A percentile compares a stretch with the other conserved stretches of the same genome.
These are phyloP conservation scores for Hawksworthiomyces lignivorus DNA, from an alignment of 2,329 filamentous ascomycete genomes.

Conservation along the genomic window DNA sequence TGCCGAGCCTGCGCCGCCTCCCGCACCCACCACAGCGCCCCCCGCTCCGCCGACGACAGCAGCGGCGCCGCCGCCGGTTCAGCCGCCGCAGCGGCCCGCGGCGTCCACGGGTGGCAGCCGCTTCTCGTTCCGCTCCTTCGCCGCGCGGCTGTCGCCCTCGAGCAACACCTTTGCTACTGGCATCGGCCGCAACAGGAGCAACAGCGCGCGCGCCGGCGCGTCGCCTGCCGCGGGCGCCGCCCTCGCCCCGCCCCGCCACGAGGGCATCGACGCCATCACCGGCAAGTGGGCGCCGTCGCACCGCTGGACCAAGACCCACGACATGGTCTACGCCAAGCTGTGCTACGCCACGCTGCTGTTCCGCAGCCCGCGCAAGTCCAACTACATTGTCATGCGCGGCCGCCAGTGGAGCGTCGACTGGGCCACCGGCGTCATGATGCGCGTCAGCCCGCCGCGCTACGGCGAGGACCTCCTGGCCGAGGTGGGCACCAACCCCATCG, in stretches of 20 bases:
- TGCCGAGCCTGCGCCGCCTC: no score
- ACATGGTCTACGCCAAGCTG: conserved; percentile 51
- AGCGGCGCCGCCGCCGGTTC: not conserved
- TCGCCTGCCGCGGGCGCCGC: not conserved
- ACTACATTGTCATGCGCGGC: conserved; percentile 48
- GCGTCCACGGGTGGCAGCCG: not conserved
- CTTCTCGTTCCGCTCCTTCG: conserved; percentile 6
- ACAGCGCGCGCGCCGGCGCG: not conserved
- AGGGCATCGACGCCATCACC: conserved; percentile 37
- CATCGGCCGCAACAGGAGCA: not conserved
- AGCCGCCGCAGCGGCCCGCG: not conserved
- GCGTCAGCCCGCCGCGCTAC: conserved; percentile 47
- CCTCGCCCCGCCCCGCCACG: conserved; percentile 27
- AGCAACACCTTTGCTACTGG: no score
- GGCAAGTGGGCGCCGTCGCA: conserved; percentile 52
- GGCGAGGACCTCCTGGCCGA: no score
- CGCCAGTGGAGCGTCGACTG: conserved; percentile 55
- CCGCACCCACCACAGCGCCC: no score
- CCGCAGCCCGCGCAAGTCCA: conserved; percentile 49
- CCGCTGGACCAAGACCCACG: conserved; percentile 47
- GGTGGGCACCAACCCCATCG: no score
- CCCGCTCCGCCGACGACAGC: conserved; percentile 5
- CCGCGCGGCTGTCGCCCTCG: conserved; percentile 6
- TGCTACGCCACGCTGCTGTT: conserved; percentile 53
- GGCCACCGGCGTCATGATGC: conserved; percentile 46